These are phyloP conservation scores for Phytophthora chlamydospora DNA, from an alignment of 352 stramenopile species.

Conservation along the genomic window DNA sequence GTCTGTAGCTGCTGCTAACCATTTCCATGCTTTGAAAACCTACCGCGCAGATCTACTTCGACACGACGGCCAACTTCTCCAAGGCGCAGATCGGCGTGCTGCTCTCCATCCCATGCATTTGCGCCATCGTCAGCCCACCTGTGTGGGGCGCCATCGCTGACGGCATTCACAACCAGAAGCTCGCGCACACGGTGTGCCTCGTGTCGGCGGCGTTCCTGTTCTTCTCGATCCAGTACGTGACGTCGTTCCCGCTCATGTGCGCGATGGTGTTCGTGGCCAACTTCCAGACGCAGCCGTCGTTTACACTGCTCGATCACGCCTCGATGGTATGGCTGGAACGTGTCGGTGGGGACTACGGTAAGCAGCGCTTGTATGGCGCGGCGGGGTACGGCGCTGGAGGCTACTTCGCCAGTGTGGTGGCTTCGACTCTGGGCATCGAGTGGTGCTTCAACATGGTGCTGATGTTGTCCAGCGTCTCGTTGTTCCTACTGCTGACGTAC, in stretches of 20 bases:
- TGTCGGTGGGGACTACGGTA: conserved; percentile 53
- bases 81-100: conserved; percentile 60
- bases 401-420: conserved; percentile 52
- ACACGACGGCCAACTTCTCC: conserved; percentile 55
- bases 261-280: conserved; percentile 53
- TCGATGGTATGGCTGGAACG: conserved; percentile 45
- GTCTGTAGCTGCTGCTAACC: conserved; percentile 4
- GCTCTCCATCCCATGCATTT: conserved; percentile 50
- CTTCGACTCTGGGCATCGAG: conserved; percentile 42
- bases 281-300: conserved; percentile 52
- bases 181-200: conserved; percentile 48
- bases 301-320: conserved; percentile 48
- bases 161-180: conserved; percentile 47
- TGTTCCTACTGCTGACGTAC: conserved; percentile 44
- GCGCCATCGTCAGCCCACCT: conserved; percentile 44
- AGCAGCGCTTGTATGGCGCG: conserved; percentile 55
- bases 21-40: neutral
- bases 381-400: conserved; percentile 47
- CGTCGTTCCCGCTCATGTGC: conserved; percentile 50
- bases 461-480: conserved; percentile 40
- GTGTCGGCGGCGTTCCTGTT: conserved; percentile 51
- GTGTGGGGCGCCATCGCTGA: conserved; percentile 53
- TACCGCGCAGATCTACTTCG: conserved; percentile 59
- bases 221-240: conserved; percentile 53
- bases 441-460: conserved; percentile 61